These are phyloP conservation scores for Azolla pinnata DNA, from an alignment of 75 land plant genomes.

Conservation along the genomic window DNA sequence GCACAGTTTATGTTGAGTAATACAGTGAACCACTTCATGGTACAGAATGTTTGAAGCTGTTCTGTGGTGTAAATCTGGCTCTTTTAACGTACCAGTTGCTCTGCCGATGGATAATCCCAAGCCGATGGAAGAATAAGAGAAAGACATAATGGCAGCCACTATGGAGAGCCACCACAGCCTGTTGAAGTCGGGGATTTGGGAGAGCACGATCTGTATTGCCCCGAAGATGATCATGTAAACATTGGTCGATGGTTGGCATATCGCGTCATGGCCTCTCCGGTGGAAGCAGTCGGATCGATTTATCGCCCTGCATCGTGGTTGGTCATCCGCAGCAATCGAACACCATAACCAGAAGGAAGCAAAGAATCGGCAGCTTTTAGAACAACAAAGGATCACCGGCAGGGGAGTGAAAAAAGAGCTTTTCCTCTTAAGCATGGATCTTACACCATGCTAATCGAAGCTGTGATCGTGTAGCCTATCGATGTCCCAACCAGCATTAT, in stretches of 20 bases:
- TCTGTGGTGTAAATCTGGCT: too few species aligned
- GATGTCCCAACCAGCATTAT: constrained; percentile 43
- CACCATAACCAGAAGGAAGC: neutral
- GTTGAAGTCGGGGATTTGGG: constrained; percentile 77
- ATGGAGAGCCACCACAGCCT: constrained; percentile 60
- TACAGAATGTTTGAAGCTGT: too few species aligned
- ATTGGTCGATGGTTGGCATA: constrained; percentile 35
- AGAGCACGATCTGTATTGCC: constrained; percentile 43
- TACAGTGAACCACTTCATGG: too few species aligned
- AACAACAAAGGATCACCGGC: neutral
- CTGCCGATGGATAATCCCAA: constrained; percentile 57
- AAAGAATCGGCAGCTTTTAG: neutral
- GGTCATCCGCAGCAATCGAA: neutral
- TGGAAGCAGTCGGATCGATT: constrained; percentile 63
- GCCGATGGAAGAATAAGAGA: constrained; percentile 65
- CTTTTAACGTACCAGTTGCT: too few species aligned
- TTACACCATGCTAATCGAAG: constrained; percentile 63
- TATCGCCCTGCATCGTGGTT: constrained; percentile 48
- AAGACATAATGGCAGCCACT: constrained; percentile 84
- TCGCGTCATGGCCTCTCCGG: constrained; percentile 42
- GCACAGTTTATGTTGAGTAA: too few species aligned
- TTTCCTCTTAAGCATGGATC: constrained; percentile 1
- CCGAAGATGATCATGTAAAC: constrained; percentile 67
- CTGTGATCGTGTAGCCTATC: constrained; percentile 64
- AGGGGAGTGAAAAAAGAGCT: neutral